These are phyloP conservation scores for Nadsonia commutata DNA, from an alignment of 1,139 yeast genomes.

Conservation along the genomic window DNA sequence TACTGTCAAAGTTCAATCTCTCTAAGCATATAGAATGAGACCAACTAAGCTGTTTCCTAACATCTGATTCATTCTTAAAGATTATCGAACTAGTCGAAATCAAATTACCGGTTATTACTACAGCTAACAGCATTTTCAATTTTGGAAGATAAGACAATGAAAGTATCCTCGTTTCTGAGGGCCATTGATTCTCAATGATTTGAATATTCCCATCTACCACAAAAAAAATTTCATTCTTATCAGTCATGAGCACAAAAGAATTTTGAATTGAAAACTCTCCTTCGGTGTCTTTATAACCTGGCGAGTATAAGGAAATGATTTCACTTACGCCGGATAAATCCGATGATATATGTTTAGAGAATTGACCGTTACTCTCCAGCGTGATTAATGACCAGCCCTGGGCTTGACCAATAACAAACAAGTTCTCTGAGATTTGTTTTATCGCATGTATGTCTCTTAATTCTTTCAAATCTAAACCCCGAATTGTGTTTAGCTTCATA, in stretches of 20 bases:
- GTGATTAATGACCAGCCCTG: neutral
- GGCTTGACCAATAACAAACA: neutral
- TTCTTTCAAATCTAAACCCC: neutral
- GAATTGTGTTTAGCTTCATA: no score
- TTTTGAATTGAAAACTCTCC: neutral
- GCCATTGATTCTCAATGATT: neutral
- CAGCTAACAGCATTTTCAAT: neutral
- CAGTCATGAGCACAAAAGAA: neutral
- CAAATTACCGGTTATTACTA: neutral
- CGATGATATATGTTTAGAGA: neutral
- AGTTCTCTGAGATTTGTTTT: neutral
- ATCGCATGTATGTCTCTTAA: neutral
- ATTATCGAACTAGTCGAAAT: neutral
- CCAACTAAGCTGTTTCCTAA: neutral
- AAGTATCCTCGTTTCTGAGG: neutral
- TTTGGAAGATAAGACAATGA: neutral
- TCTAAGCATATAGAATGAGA: neutral
- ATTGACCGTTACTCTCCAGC: neutral
- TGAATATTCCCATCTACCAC: neutral
- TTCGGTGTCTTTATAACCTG: neutral
- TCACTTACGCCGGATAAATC: neutral
- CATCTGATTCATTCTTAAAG: neutral
- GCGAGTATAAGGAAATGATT: neutral
- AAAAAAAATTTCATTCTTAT: neutral
- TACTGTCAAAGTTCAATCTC: neutral